Evolutionary conservation across 2,329 filamentous ascomycete genomes (phyloP).

Genomic region (Seiridium unicorne): DNA sequence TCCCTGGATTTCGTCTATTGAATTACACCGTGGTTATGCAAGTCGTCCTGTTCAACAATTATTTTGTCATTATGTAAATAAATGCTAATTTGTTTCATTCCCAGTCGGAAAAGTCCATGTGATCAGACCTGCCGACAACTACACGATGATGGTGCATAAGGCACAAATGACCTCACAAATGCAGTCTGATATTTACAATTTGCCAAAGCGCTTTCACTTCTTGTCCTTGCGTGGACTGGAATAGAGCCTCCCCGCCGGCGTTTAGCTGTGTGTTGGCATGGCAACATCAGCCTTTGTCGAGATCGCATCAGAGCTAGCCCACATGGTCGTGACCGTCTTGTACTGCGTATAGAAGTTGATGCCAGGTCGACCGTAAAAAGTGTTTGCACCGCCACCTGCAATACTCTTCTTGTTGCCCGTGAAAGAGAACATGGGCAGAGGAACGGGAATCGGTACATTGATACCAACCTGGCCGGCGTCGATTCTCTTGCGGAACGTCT

Average conservation of each 20-base stretch:
- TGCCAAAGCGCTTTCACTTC: background rate
- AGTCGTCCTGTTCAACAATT: background rate
- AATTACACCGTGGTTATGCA: background rate
- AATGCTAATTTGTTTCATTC: background rate
- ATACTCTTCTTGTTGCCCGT: slow-evolving; percentile 85
- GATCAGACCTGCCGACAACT: too few relatives aligned
- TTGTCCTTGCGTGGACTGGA: background rate
- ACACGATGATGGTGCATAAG: too few relatives aligned
- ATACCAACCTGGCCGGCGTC: slow-evolving; percentile 85
- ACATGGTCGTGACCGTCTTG: slow-evolving; percentile 95
- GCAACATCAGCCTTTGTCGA: slow-evolving; percentile 81
- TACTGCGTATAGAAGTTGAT: slow-evolving; percentile 94
- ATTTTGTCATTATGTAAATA: background rate
- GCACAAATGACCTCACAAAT: background rate
- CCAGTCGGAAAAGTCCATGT: background rate
- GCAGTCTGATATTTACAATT: background rate
- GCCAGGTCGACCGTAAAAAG: slow-evolving; percentile 92
- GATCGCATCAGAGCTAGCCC: slow-evolving; percentile 82
- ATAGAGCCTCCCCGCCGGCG: too few relatives aligned
- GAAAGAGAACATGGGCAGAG: slow-evolving; percentile 70
- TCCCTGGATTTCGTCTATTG: background rate
- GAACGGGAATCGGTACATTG: slow-evolving; percentile 77
- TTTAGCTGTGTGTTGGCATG: slow-evolving; percentile 66
- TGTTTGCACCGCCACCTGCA: slow-evolving; percentile 87
- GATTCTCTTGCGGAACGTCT: slow-evolving; percentile 75